Evolutionary conservation across 805 yeast genomes (phyloP).

Genomic region (Kuraishia ogatae): DNA sequence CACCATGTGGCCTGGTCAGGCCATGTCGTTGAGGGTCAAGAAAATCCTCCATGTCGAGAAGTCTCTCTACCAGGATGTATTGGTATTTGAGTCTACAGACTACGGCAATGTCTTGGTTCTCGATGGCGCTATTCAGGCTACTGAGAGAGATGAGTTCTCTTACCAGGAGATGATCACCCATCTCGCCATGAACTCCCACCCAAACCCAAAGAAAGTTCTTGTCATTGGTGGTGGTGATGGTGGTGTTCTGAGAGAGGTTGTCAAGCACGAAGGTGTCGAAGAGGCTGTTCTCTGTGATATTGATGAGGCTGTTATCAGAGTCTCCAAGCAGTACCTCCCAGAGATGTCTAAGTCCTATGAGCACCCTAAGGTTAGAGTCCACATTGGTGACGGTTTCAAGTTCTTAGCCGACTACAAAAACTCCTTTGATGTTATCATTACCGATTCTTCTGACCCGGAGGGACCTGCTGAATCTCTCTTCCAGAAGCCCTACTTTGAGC

Average conservation of each 20-base stretch:
- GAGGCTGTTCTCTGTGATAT: conserved; percentile 78
- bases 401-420: conserved; percentile 77
- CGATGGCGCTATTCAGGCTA: conserved; percentile 86
- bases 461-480: conserved; percentile 89
- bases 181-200: conserved; percentile 71
- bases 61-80: conserved; percentile 73
- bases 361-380: conserved; percentile 85
- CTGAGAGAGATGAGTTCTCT: conserved; percentile 89
- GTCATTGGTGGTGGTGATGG: conserved; percentile 97
- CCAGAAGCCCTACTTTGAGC: conserved; percentile 65
- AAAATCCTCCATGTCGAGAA: conserved; percentile 55
- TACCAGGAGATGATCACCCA: conserved; percentile 91
- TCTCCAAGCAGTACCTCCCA: conserved; percentile 67
- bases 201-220: conserved; percentile 63
- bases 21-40: conserved; percentile 58
- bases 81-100: conserved; percentile 64
- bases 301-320: conserved; percentile 71
- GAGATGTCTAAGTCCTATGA: conserved; percentile 72
- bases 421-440: conserved; percentile 89
- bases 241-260: conserved; percentile 83
- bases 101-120: conserved; percentile 86
- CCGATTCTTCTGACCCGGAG: conserved; percentile 97
- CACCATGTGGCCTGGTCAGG: conserved; percentile 80
- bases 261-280: conserved; percentile 54
- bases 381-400: conserved; percentile 97